phyloP scores from a whole-genome alignment of 768 basidiomycete genomes.

The Phylloporus arenicola region DNA sequence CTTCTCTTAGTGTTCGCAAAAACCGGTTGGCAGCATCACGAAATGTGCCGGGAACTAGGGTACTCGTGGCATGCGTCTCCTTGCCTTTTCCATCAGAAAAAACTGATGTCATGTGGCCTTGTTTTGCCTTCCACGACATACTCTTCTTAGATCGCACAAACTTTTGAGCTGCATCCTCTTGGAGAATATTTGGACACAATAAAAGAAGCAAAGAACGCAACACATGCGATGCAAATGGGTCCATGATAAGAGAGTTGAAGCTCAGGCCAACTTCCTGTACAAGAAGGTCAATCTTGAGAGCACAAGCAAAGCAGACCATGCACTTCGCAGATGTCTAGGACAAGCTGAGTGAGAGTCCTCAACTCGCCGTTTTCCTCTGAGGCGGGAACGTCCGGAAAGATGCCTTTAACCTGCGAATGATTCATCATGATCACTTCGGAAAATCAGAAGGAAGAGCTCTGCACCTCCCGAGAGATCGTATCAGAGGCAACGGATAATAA shows the following conservation, averaged over 20 bases:
- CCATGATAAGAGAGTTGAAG: constrained; percentile 63
- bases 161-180: constrained; percentile 34
- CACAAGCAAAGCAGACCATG: constrained; percentile 12
- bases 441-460: constrained; percentile 3
- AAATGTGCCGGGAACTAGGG: constrained; percentile 45
- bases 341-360: constrained; percentile 55
- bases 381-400: constrained; percentile 45
- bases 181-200: constrained; percentile 56
- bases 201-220: constrained; percentile 74
- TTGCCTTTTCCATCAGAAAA: constrained; percentile 47
- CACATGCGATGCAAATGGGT: constrained; percentile 90
- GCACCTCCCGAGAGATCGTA: constrained; percentile 67
- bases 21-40: constrained; percentile 37
- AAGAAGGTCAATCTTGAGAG: constrained; percentile 13
- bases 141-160: constrained; percentile 81
- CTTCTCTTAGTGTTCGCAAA: constrained; percentile 48
- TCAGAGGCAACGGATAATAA: constrained; percentile 62
- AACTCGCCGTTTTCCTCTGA: constrained; percentile 59
- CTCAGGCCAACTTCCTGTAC: constrained; percentile 64
- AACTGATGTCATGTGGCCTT: constrained; percentile 77
- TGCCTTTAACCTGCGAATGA: constrained; percentile 43
- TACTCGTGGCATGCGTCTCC: constrained; percentile 23
- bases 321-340: constrained; percentile 63
- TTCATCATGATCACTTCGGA: background rate
- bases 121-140: constrained; percentile 72